These are phyloP conservation scores for Phytophthora pseudosyringae DNA, from an alignment of 352 stramenopile species.

Conservation along the genomic window DNA sequence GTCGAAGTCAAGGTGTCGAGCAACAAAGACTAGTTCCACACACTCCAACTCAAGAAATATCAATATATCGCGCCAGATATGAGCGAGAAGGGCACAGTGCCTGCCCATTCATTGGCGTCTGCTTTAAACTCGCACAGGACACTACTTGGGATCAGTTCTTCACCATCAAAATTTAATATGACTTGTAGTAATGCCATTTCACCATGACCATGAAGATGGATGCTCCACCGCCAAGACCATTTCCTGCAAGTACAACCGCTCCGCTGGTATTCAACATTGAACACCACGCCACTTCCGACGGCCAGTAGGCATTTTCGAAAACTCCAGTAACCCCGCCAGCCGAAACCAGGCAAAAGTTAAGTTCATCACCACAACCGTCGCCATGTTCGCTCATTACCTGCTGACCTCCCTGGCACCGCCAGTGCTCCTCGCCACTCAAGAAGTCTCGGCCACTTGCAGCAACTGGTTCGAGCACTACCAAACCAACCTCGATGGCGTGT, in stretches of 20 bases:
- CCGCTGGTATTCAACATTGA: background rate
- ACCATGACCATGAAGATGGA: background rate
- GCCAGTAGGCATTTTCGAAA: background rate
- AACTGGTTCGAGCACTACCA: conserved; percentile 56
- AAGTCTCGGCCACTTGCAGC: conserved; percentile 31
- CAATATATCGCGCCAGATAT: background rate
- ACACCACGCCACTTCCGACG: background rate
- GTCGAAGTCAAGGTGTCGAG: background rate
- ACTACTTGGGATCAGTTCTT: conserved; percentile 1
- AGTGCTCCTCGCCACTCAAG: conserved; percentile 11
- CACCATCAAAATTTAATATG: conserved; percentile 7
- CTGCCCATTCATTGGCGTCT: background rate
- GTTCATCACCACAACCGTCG: background rate
- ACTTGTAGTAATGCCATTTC: conserved; percentile 3
- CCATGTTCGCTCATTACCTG: conserved; percentile 15
- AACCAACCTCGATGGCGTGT: conserved; percentile 53
- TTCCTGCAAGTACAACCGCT: background rate
- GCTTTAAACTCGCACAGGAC: conserved; percentile 1
- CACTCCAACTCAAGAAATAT: background rate
- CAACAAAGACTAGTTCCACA: too few species aligned
- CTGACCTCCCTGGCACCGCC: background rate
- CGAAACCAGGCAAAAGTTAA: background rate
- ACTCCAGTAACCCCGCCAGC: background rate
- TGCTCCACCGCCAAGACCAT: background rate
- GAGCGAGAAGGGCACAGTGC: background rate